A percentile compares a stretch with the other conserved stretches of the same genome.
phyloP scores from a whole-genome alignment of 768 basidiomycete species.

The Melanogaster broomeanus region DNA sequence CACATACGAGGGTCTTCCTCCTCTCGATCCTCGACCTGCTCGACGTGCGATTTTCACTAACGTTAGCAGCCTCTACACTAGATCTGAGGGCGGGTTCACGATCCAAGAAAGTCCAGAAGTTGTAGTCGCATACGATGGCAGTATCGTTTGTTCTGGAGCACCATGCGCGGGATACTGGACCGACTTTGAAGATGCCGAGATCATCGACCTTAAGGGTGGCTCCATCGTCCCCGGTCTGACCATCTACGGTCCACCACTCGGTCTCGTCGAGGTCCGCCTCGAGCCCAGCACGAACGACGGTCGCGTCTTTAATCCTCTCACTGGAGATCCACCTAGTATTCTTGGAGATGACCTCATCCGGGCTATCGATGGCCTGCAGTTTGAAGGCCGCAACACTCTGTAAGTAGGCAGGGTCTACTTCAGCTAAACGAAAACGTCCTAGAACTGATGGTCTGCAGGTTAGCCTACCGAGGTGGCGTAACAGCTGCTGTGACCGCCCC shows the following conservation, averaged over 20 bases:
- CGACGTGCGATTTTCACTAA: slow-evolving; percentile 62
- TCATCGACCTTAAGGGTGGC: slow-evolving; percentile 73
- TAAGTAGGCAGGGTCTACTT: slow-evolving; percentile 17
- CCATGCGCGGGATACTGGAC: slow-evolving; percentile 22
- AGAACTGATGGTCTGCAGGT: slow-evolving; percentile 35
- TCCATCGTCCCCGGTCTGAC: slow-evolving; percentile 68
- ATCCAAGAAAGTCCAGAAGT: slow-evolving; percentile 25
- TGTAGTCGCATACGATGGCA: slow-evolving; percentile 50
- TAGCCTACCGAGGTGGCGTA: slow-evolving; percentile 69
- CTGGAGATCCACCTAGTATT: slow-evolving; percentile 38
- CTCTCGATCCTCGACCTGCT: slow-evolving; percentile 46
- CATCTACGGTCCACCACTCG: slow-evolving; percentile 71
- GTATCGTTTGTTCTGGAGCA: slow-evolving; percentile 50
- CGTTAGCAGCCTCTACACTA: slow-evolving; percentile 50
- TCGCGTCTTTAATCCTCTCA: slow-evolving; percentile 53
- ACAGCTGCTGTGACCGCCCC: slow-evolving; percentile 59
- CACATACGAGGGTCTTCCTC: slow-evolving; percentile 73
- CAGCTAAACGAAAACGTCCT: neutral
- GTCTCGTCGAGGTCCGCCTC: slow-evolving; percentile 64
- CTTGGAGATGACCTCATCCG: slow-evolving; percentile 11
- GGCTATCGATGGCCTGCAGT: slow-evolving; percentile 45
- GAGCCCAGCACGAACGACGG: slow-evolving; percentile 79
- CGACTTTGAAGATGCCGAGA: slow-evolving; percentile 23
- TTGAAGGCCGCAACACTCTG: slow-evolving; percentile 13
- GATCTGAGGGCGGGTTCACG: slow-evolving; percentile 23